Base-by-base conservation (phyloP, 2,329 filamentous ascomycete species). In the Xenoacremonium recifei region DNA sequence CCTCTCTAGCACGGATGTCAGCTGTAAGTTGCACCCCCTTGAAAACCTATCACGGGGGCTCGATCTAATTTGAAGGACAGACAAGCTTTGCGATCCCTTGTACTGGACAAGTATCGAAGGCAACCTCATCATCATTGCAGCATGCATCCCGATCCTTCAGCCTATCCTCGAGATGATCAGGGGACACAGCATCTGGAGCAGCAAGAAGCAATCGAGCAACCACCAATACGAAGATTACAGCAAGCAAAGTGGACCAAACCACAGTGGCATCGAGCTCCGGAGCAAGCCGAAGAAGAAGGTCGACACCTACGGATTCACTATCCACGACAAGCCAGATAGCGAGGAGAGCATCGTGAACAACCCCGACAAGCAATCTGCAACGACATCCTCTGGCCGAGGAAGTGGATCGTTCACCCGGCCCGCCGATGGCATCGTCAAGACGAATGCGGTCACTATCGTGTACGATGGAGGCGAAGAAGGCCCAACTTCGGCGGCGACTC, bases 71-170 rank as follows among this genome's bases (percentile, higher is more conserved):
- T n/a, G n/a, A n/a, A n/a, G n/a, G n/a, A n/a, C n/a, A 41, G 32
- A 36, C n/a, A 31, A 36, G 12, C 16, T 41, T 13, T 35, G 23
- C 5, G 21, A 41, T n/a, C 32, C 30, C 11, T 30, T 41, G 16
- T 41, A 41, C 25, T 41, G 39, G 39, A 41, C 33, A 9, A 57
- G 58, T 3, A 49, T 61, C 42, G 59, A 61, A 48, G 58, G 54
- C 15, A 51, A 47, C 32, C 51, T 54, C 9, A 58, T 61, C 35
- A 60, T 60, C 17, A 59, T 62, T 33, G 60, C 59, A 7, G 48
- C 57, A 1, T 60, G 50, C 27, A 60, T 62, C 19, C 60, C 60
- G 1, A 31, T 60, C 36, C 55, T 63, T 6, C 53, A 54, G 10
- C 60, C 59, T 1, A 40, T 63, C 0, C 30, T 57, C 33, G 58